These are phyloP conservation scores for Populus davidiana DNA, from an alignment of 345 rosid species.

Conservation along the genomic window DNA sequence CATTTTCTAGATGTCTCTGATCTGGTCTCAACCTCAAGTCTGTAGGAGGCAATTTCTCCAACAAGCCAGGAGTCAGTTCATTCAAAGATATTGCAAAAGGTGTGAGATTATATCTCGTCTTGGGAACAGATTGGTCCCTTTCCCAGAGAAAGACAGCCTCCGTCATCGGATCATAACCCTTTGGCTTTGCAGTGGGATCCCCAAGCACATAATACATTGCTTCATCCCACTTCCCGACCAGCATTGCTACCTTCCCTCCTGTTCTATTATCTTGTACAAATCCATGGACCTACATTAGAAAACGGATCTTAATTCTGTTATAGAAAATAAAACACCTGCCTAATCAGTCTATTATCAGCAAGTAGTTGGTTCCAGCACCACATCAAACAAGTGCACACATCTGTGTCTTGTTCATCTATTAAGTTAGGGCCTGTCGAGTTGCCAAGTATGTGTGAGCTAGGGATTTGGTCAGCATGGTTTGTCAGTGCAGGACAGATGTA, in stretches of 20 bases:
- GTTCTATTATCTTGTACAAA: slow-evolving; percentile 94
- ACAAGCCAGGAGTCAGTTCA: slow-evolving; percentile 72
- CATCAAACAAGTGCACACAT: no score
- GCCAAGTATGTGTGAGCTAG: no score
- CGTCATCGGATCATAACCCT: slow-evolving; percentile 94
- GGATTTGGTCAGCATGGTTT: no score
- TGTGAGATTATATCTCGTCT: slow-evolving; percentile 92
- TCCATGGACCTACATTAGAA: slow-evolving; percentile 73
- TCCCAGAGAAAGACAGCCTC: slow-evolving; percentile 96
- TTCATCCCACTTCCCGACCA: slow-evolving; percentile 99
- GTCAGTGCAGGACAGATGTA: no score
- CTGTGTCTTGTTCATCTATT: no score
- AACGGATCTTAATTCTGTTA: background rate
- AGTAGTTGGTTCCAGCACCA: no score
- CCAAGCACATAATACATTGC: slow-evolving; percentile 94
- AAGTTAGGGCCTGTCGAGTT: no score
- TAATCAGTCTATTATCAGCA: no score
- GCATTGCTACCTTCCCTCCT: slow-evolving; percentile 92
- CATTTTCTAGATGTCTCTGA: slow-evolving; percentile 87
- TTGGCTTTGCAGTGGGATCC: slow-evolving; percentile 83
- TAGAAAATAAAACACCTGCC: no score
- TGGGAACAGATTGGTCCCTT: slow-evolving; percentile 63
- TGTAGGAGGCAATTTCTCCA: slow-evolving; percentile 82
- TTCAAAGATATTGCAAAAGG: slow-evolving; percentile 92
- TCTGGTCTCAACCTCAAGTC: slow-evolving; percentile 98